phyloP scores from a whole-genome alignment of 345 rosid genomes.

The Microcos paniculata region DNA sequence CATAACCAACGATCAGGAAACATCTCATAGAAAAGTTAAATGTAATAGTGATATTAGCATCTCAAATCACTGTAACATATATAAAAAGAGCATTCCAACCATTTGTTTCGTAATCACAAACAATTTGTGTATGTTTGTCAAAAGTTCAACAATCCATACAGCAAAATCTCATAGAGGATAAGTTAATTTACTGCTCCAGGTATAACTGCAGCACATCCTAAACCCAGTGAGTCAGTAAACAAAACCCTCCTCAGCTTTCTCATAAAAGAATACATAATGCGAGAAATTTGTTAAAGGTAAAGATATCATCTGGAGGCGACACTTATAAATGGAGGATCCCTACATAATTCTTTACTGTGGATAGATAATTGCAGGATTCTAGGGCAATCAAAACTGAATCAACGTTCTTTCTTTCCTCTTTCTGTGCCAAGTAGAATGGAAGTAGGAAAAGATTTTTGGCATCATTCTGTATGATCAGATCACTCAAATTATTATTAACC shows the following conservation, averaged over 20 bases:
- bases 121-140: no score
- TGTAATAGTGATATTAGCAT: not conserved
- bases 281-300: not conserved
- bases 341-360: no score
- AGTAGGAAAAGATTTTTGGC: not conserved
- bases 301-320: no score
- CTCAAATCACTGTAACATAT: not conserved
- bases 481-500: not conserved
- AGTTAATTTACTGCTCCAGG: not conserved
- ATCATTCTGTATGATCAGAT: not conserved
- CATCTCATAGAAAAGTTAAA: conserved; percentile 11
- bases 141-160: not conserved
- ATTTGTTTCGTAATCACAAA: no score
- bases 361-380: no score
- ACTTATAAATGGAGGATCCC: no score
- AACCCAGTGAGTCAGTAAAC: not conserved
- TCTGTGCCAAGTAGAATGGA: not conserved
- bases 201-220: not conserved
- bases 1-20: conserved; percentile 44
- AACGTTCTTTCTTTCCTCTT: not conserved
- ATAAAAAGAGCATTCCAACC: not conserved
- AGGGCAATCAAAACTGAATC: not conserved
- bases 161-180: not conserved
- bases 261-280: not conserved
- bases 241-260: not conserved